phyloP scores from a whole-genome alignment of 495 filamentous ascomycete genomes.

The Neurospora africana region DNA sequence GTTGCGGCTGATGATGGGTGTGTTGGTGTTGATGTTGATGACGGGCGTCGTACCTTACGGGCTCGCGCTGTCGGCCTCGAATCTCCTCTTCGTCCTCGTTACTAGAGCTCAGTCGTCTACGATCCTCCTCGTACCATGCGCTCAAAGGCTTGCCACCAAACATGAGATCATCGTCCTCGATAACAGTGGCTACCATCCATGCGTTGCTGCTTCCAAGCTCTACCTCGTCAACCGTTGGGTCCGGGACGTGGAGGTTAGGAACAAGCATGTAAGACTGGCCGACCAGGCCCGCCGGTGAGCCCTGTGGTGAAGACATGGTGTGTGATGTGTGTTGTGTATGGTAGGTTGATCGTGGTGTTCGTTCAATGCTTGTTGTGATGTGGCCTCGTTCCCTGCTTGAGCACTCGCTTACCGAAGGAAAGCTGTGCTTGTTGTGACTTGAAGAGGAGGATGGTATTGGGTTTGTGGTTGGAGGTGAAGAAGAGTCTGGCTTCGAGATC shows the following conservation, averaged over 20 bases:
- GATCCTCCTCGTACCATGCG: constrained; percentile 45
- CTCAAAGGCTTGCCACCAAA: constrained; percentile 47
- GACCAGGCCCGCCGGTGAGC: constrained; percentile 10
- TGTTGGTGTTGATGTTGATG: constrained; percentile 9
- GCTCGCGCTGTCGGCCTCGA: constrained; percentile 32
- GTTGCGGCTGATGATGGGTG: constrained; percentile 3
- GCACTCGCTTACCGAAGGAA: neutral
- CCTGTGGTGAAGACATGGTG: constrained; percentile 20
- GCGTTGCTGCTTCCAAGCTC: constrained; percentile 23
- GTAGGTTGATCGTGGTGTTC: neutral
- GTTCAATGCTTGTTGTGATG: neutral
- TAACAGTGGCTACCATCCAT: constrained; percentile 43
- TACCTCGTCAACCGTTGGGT: constrained; percentile 24
- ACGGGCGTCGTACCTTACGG: constrained; percentile 9
- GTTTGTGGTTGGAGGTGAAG: neutral
- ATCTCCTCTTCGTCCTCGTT: constrained; percentile 31
- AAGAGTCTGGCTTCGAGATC: neutral
- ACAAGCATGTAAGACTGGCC: constrained; percentile 27
- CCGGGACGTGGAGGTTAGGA: constrained; percentile 21
- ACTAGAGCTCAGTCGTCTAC: constrained; percentile 21
- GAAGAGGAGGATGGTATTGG: neutral
- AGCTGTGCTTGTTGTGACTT: neutral
- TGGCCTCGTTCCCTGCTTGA: neutral
- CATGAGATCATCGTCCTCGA: constrained; percentile 47
- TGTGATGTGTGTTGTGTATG: neutral